Percentiles rank a stretch among this genome's conserved stretches.
Evolutionary conservation across 2,329 filamentous ascomycete genomes (phyloP).

Genomic region (Daldinia sp.): DNA sequence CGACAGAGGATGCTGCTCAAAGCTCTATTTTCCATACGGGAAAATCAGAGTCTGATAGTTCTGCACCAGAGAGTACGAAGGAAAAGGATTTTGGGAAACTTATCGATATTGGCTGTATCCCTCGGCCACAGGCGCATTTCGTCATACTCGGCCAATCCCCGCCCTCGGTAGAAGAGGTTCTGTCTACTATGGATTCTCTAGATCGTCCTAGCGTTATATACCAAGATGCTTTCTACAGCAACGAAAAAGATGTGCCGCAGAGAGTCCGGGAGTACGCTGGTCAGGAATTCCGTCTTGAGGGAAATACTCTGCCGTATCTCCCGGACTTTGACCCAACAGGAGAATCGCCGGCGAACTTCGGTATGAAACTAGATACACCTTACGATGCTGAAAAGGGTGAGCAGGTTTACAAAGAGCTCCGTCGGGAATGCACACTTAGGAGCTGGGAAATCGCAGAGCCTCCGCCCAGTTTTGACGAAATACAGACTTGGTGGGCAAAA

Average conservation of each 20-base stretch:
- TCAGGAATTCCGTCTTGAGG: conserved; percentile 80
- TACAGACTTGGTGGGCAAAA: conserved; percentile 71
- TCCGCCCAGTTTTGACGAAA: conserved; percentile 76
- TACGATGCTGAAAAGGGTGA: conserved; percentile 62
- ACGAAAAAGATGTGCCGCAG: conserved; percentile 82
- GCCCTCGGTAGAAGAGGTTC: conserved; percentile 54
- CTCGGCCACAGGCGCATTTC: conserved; percentile 42
- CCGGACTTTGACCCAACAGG: conserved; percentile 77
- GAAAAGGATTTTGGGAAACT: conserved; percentile 8
- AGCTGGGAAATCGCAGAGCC: conserved; percentile 79
- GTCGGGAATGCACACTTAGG: conserved; percentile 66
- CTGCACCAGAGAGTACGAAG: conserved; percentile 30
- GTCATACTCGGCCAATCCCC: conserved; percentile 46
- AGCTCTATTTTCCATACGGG: conserved; percentile 22
- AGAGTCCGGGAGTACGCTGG: conserved; percentile 85
- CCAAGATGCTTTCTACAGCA: conserved; percentile 84
- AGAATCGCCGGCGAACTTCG: conserved; percentile 63
- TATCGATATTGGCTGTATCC: conserved; percentile 39
- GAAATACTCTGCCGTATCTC: conserved; percentile 79
- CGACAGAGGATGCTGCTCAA: conserved; percentile 15
- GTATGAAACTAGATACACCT: conserved; percentile 56
- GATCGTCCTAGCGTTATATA: conserved; percentile 76
- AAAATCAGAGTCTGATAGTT: conserved; percentile 30
- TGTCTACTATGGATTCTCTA: conserved; percentile 63
- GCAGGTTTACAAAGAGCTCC: conserved; percentile 58